Percentiles rank a stretch among this genome's conserved stretches.
These are phyloP conservation scores for Monilinia aucupariae DNA, from an alignment of 2,329 filamentous ascomycete species.

Conservation along the genomic window DNA sequence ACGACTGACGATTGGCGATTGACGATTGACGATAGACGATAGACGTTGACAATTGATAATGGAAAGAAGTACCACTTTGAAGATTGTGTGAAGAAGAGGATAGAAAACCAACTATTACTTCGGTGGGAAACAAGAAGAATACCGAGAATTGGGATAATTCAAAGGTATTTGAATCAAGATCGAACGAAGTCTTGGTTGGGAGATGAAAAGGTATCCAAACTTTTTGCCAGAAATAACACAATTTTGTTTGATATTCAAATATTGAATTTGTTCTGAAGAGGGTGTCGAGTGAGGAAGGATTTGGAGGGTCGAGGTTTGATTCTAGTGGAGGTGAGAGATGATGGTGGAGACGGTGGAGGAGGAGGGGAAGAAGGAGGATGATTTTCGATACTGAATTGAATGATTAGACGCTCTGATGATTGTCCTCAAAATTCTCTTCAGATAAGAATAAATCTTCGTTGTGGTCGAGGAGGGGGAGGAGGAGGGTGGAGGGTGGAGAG, in stretches of 20 bases:
- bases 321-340: not conserved
- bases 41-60: too few species aligned
- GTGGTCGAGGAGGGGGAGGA: conserved; percentile 12
- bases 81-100: not conserved
- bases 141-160: conserved; percentile 3
- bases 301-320: not conserved
- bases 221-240: conserved; percentile 1
- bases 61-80: conserved; percentile 7
- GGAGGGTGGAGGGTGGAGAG: too few species aligned
- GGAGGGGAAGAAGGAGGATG: not conserved
- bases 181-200: not conserved
- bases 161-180: not conserved
- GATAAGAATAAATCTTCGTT: conserved; percentile 6
- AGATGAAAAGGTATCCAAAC: not conserved
- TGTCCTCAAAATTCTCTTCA: conserved; percentile 1
- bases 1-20: too few species aligned
- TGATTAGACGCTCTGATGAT: not conserved
- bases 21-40: too few species aligned
- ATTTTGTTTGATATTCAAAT: not conserved
- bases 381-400: conserved; percentile 8
- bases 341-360: not conserved
- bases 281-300: not conserved
- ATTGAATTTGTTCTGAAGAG: conserved; percentile 11
- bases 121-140: not conserved
- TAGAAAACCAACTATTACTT: not conserved